Conservation (phyloP, 495 filamentous ascomycete genomes). For the Friedmanniomyces simplex region DNA sequence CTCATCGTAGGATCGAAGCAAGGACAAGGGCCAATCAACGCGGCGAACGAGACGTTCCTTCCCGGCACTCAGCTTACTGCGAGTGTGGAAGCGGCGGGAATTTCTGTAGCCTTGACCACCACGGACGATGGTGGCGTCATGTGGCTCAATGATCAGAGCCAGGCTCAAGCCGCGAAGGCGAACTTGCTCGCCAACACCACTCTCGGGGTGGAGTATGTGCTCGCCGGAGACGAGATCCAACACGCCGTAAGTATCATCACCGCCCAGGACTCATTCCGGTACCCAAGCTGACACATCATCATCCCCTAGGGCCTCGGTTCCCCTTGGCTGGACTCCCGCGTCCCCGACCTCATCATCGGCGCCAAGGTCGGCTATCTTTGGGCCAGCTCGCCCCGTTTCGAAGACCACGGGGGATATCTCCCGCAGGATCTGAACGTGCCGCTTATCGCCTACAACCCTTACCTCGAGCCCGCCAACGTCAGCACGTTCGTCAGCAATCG, state of each 20-base stretch:
- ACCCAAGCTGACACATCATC: too few species aligned
- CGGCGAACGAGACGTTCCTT: not conserved
- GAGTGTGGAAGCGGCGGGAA: not conserved
- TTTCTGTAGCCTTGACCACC: not conserved
- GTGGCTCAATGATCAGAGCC: not conserved
- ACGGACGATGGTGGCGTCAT: not conserved
- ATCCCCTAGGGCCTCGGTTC: not conserved
- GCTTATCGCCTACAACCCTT: not conserved
- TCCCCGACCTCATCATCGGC: not conserved
- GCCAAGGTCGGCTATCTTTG: not conserved
- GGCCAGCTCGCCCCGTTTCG: not conserved
- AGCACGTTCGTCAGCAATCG: not conserved
- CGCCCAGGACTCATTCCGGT: too few species aligned
- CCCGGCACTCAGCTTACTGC: not conserved
- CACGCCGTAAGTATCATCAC: not conserved
- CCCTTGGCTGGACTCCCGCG: not conserved
- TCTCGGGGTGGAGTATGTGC: not conserved
- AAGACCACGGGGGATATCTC: not conserved
- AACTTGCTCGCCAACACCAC: not conserved
- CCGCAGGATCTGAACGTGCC: not conserved
- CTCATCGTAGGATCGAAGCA: not conserved
- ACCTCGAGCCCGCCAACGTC: not conserved
- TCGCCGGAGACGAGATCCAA: not conserved
- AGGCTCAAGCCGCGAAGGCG: not conserved
- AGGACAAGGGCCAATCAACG: not conserved